Evolutionary conservation across 2,329 filamentous ascomycete genomes (phyloP), one percentile per base, ranked within the genome.

Genomic region (Phaeoacremonium minimum): DNA sequence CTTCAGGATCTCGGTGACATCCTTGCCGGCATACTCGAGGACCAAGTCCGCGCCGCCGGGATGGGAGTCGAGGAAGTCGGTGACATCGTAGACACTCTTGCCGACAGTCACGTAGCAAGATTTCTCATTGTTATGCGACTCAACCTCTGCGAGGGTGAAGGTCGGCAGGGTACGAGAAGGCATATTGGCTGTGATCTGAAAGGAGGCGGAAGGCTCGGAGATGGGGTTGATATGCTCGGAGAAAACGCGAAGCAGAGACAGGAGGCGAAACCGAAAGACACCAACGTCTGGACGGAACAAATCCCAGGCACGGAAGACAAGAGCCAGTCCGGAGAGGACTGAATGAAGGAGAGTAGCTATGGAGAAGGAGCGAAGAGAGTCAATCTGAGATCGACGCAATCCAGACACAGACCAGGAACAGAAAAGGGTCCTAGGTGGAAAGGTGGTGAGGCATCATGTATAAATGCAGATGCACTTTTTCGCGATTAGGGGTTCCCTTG

Each of bases 51-150:
- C 79, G 40, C 93, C 93, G 49, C 93, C 93, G 16, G 93, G 93
- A 58, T 98, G 93, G 48, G 89, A 83, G 35, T 89, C 80, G 43
- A 96, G 63, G 55, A 98, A 98, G 38, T 87, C 80, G 41, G 93
- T 96, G 46, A 98, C 76, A 69, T 98, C 91, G 73, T 89, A 98
- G 50, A 98, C 91, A 50, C 91, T 94, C 40, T 77, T 75, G 44
- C 88, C 90, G 37, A 96, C 73, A 4, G 87, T 93, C 50, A 98
- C 90, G 71, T 90, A 98, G 71, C 91, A 97, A 33, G 88, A 95
- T 56, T 88, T 78, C 33, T 69, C 67, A 32, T 78, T 83, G 60
- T 86, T 91, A 63, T 95, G 89, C 49, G 80, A 70, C 60, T 83
- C 80, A 55, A 98, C 81, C 58, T 98, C 87, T 48, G 83, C 77